Evolutionary conservation across 208 protist species (phyloP), one percentile per base, ranked within the genome.

Genomic region (Wallacemonas rigidus): DNA sequence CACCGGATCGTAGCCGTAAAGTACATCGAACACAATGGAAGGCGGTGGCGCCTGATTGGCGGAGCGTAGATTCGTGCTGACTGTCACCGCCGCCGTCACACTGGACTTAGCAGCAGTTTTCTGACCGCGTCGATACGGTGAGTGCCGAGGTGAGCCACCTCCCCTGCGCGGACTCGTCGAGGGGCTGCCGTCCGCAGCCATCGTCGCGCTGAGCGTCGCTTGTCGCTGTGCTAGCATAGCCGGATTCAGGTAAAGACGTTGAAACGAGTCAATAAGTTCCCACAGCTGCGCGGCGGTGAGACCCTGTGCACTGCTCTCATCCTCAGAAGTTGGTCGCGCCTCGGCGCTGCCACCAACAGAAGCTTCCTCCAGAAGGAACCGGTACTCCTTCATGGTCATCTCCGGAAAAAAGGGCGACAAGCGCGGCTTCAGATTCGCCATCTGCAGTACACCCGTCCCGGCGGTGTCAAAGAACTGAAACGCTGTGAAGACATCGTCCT

Each of bases 401-500:
- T 97, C 80, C 3, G 94, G 95, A 73, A 96, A 98, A 71, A 98
- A 98, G 40, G 92, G 91, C 38, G 88, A 89, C 69, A 98, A 86
- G 15, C 94, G 84, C 39, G 79, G 71, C 83, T 98, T 98, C 8
- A 98, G 80, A 51, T 89, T 87, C n/a, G 77, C 77, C 40, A 90
- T 88, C n/a, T 83, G 96, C 50, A 98, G 72, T 11, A 84, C 50
- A 1, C 89, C 93, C 58, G 85, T 94, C 38, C 86, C 85, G 38
- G 87, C 73, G 11, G 95, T 79, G 76, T 97, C 94, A 72, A 98
- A 97, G 67, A 98, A 98, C 44, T 90, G 80, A 69, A 98, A 98
- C 4, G 94, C 96, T 5, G 89, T 87, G 45, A 87, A 79, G 12
- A 98, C 91, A 54, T 98, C 94, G 0, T 94, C 93, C 15, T 81